Percentiles rank a stretch among this genome's conserved stretches.
Evolutionary conservation across 345 rosid species (phyloP).

Genomic region (Gynandropsis gynandra): DNA sequence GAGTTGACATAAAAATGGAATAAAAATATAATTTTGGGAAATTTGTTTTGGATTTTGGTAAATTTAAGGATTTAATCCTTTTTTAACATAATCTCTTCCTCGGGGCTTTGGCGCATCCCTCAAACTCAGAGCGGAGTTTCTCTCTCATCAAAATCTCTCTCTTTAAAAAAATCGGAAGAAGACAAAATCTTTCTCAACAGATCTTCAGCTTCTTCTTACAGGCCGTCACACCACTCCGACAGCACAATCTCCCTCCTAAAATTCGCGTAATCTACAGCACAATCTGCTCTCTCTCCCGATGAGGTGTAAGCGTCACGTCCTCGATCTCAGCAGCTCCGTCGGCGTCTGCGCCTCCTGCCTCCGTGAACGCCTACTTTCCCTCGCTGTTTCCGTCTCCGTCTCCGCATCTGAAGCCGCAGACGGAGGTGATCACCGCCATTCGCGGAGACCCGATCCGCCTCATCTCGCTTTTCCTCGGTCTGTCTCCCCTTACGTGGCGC

Average conservation of each 20-base stretch:
- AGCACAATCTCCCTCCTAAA: slow-evolving; percentile 2
- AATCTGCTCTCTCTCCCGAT: slow-evolving; percentile 25
- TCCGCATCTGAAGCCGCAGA: slow-evolving; percentile 31
- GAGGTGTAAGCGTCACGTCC: slow-evolving; percentile 72
- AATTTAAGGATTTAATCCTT: no score
- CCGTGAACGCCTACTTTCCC: slow-evolving; percentile 55
- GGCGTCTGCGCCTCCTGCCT: slow-evolving; percentile 95
- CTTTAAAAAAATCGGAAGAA: slow-evolving; percentile 12
- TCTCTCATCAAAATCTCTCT: slow-evolving; percentile 12
- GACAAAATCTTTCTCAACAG: slow-evolving; percentile 26
- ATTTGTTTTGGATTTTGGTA: no score
- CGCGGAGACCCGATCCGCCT: slow-evolving; percentile 24
- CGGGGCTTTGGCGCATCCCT: no score
- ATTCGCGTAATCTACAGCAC: neutral
- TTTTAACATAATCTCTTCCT: no score
- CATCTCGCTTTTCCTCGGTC: slow-evolving; percentile 72
- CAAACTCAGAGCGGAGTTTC: neutral
- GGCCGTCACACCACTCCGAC: slow-evolving; percentile 23
- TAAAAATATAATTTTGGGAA: no score
- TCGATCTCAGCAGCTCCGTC: slow-evolving; percentile 53
- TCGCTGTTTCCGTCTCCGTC: slow-evolving; percentile 51
- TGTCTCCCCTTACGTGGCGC: slow-evolving; percentile 67
- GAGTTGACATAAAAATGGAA: no score
- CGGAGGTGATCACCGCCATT: slow-evolving; percentile 13
- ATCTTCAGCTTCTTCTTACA: slow-evolving; percentile 23